phyloP scores from a whole-genome alignment of 768 basidiomycete species.

The Boletus rubroflammeus region DNA sequence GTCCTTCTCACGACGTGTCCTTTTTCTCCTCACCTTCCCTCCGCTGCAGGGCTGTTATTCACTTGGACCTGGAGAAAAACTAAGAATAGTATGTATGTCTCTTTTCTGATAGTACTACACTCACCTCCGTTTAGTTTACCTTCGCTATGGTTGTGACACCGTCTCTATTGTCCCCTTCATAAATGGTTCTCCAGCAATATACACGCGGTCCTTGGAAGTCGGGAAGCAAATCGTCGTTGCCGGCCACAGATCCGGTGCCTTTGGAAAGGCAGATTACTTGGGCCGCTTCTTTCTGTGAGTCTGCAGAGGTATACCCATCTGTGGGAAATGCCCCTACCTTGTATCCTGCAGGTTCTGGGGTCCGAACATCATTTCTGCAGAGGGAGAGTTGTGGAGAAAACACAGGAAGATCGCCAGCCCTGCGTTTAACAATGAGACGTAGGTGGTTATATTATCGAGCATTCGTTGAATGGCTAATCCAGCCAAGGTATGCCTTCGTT shows the following conservation, averaged over 20 bases:
- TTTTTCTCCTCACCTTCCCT: background rate
- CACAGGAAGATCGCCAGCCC: constrained; percentile 19
- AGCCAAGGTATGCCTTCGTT: constrained; percentile 18
- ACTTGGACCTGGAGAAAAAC: constrained; percentile 24
- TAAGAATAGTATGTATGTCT: constrained; percentile 9
- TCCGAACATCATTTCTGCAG: constrained; percentile 12
- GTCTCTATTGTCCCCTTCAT: constrained; percentile 24
- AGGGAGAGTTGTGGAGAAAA: constrained; percentile 19
- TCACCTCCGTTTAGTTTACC: constrained; percentile 16
- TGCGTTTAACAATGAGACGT: constrained; percentile 26
- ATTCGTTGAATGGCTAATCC: background rate
- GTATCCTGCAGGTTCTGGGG: constrained; percentile 14
- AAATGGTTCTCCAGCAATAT: constrained; percentile 14
- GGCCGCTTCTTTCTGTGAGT: constrained; percentile 17
- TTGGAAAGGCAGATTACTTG: constrained; percentile 17
- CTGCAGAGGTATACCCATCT: background rate
- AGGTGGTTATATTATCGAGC: background rate
- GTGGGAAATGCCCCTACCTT: background rate
- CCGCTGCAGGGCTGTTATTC: constrained; percentile 11
- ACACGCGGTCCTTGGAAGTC: constrained; percentile 22
- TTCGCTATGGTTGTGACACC: constrained; percentile 16
- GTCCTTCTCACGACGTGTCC: background rate
- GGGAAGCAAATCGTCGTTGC: constrained; percentile 16
- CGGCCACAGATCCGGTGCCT: constrained; percentile 17
- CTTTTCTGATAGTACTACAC: background rate